phyloP scores from a whole-genome alignment of 345 rosid genomes.

The Arabidopsis arenosa region DNA sequence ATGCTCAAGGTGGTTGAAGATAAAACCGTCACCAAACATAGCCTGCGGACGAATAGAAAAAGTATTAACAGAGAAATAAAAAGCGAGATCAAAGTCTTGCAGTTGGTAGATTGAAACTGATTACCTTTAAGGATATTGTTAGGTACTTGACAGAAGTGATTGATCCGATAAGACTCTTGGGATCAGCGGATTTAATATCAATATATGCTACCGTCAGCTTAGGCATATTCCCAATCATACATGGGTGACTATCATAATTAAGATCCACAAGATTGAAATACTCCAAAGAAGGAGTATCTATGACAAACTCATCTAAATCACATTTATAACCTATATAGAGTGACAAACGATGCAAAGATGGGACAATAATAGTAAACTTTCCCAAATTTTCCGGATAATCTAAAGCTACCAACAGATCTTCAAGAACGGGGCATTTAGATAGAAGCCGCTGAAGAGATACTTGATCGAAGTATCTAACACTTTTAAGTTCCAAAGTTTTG shows the following conservation, averaged over 20 bases:
- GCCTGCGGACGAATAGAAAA: neutral
- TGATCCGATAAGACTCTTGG: neutral
- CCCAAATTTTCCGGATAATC: neutral
- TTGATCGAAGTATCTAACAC: neutral
- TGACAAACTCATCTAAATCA: neutral
- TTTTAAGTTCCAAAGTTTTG: neutral
- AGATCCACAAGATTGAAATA: neutral
- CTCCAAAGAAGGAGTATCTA: constrained; percentile 2
- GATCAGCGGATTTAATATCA: neutral
- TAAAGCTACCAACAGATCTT: neutral
- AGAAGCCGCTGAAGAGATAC: neutral
- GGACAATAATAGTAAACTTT: neutral
- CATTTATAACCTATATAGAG: neutral
- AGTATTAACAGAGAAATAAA: neutral
- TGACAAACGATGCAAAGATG: constrained; percentile 1
- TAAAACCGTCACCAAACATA: neutral
- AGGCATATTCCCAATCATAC: neutral
- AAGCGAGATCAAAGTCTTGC: too few relatives aligned
- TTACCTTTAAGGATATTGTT: neutral
- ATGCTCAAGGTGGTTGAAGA: neutral
- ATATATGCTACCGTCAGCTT: neutral
- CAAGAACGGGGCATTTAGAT: neutral
- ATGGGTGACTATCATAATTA: neutral
- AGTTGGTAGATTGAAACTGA: neutral
- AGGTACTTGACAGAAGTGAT: neutral